A percentile compares a stretch with the other conserved stretches of the same genome.
phyloP scores from a whole-genome alignment of 208 protist species.

The Leishmania mexicana region DNA sequence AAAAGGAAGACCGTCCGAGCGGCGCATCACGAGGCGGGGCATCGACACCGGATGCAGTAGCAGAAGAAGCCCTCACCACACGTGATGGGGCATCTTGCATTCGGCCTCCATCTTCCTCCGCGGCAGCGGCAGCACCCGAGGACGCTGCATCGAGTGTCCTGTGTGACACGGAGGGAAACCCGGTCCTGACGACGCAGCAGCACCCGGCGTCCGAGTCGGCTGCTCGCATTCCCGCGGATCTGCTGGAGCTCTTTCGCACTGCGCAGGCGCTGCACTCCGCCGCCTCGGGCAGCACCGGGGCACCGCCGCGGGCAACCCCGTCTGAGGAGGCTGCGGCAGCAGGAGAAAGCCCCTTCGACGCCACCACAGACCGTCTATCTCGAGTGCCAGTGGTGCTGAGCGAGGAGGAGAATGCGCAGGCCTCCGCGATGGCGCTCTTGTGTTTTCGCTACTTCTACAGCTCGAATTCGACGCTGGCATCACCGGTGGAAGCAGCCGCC shows the following conservation, averaged over 20 bases:
- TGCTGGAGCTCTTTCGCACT: conserved; percentile 22
- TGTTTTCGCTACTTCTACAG: conserved; percentile 29
- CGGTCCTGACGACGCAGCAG: neutral
- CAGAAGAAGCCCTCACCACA: neutral
- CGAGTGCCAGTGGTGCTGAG: neutral
- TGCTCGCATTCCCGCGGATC: neutral
- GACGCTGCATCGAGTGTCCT: neutral
- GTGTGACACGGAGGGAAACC: neutral
- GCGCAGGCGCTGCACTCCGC: conserved; percentile 13
- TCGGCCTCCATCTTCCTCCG: neutral
- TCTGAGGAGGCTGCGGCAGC: neutral
- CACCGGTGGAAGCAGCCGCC: neutral
- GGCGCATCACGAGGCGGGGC: neutral
- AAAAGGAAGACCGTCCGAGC: neutral
- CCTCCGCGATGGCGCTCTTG: conserved; percentile 16
- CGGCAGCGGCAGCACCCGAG: neutral
- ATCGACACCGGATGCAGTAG: neutral
- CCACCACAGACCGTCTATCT: neutral
- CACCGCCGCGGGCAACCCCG: neutral
- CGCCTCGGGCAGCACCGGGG: neutral
- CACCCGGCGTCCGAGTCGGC: neutral
- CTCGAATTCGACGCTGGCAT: neutral
- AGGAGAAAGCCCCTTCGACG: neutral
- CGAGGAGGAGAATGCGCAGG: conserved; percentile 12
- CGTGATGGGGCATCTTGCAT: neutral